Evolutionary conservation across 805 yeast species (phyloP).

Genomic region (Nakazawaea laoshanensis): DNA sequence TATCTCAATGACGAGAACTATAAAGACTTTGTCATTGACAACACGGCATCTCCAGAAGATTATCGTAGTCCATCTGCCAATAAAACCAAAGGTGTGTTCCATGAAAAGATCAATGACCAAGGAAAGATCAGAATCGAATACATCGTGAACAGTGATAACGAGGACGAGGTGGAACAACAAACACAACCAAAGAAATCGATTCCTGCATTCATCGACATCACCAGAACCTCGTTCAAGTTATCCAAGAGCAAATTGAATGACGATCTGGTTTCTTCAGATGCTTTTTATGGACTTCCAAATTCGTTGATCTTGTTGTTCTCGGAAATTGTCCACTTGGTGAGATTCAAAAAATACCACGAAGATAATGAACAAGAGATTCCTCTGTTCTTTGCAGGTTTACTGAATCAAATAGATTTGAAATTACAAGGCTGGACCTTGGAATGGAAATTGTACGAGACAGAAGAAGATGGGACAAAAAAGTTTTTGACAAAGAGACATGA

Average conservation of each 20-base stretch:
- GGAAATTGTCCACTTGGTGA: constrained; percentile 58
- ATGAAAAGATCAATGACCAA: constrained; percentile 32
- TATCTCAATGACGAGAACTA: constrained; percentile 26
- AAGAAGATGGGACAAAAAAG: constrained; percentile 16
- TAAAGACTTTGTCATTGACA: constrained; percentile 21
- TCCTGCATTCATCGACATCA: constrained; percentile 34
- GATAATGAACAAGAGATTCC: constrained; percentile 25
- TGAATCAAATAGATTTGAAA: constrained; percentile 36
- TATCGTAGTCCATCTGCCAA: constrained; percentile 8
- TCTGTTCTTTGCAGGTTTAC: constrained; percentile 21
- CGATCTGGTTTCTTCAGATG: constrained; percentile 64
- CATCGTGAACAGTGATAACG: constrained; percentile 23
- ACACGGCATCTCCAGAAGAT: constrained; percentile 10
- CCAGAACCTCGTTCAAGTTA: constrained; percentile 29
- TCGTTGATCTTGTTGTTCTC: constrained; percentile 66
- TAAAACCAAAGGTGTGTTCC: constrained; percentile 24
- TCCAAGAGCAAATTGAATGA: constrained; percentile 37
- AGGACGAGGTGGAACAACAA: constrained; percentile 8
- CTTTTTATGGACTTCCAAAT: constrained; percentile 78
- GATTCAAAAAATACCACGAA: constrained; percentile 49
- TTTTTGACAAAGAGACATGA: constrained; percentile 52
- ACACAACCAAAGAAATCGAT: constrained; percentile 18
- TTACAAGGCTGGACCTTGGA: constrained; percentile 64
- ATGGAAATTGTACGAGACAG: constrained; percentile 47
- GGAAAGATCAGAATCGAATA: constrained; percentile 42